A percentile compares a stretch with the other conserved stretches of the same genome.
These are phyloP conservation scores for Nakaseomyces delphensis DNA, from an alignment of 1,139 yeast species.

Conservation along the genomic window DNA sequence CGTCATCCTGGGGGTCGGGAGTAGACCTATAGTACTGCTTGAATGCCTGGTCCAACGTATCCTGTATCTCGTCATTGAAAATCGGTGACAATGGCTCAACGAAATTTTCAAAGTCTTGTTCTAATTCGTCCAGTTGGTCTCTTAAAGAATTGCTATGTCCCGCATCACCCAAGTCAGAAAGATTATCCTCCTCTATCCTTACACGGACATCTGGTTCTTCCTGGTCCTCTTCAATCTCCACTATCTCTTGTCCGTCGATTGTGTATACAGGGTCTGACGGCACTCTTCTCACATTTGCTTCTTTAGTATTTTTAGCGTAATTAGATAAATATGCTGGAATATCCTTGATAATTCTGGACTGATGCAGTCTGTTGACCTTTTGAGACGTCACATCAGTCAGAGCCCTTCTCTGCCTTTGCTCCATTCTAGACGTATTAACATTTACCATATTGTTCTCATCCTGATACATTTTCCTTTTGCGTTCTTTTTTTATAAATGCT, in stretches of 20 bases:
- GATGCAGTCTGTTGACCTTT: slow-evolving; percentile 12
- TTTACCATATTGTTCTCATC: slow-evolving; percentile 2
- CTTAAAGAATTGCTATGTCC: slow-evolving; percentile 2
- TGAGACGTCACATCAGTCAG: slow-evolving; percentile 24
- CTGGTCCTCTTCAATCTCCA: slow-evolving; percentile 14
- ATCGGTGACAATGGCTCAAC: slow-evolving; percentile 28
- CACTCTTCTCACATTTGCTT: slow-evolving; percentile 17
- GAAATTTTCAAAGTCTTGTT: slow-evolving; percentile 27
- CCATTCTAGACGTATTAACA: slow-evolving; percentile 4
- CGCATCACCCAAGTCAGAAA: not conserved
- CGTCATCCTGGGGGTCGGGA: slow-evolving; percentile 76
- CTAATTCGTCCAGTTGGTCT: slow-evolving; percentile 4
- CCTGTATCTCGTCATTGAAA: slow-evolving; percentile 18
- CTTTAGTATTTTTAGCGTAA: slow-evolving; percentile 10
- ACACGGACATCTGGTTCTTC: slow-evolving; percentile 29
- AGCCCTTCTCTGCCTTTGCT: slow-evolving; percentile 13
- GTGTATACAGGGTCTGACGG: not conserved
- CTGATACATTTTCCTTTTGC: not conserved
- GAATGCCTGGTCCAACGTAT: slow-evolving; percentile 39
- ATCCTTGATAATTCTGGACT: slow-evolving; percentile 3
- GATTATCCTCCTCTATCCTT: not conserved
- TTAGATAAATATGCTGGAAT: slow-evolving; percentile 5
- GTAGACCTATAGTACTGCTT: slow-evolving; percentile 40
- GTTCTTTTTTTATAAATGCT: not conserved
- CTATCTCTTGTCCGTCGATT: slow-evolving; percentile 9